A percentile compares a stretch with the other conserved stretches of the same genome.
phyloP scores from a whole-genome alignment of 441 rosid species.

The Jatropha multifida region DNA sequence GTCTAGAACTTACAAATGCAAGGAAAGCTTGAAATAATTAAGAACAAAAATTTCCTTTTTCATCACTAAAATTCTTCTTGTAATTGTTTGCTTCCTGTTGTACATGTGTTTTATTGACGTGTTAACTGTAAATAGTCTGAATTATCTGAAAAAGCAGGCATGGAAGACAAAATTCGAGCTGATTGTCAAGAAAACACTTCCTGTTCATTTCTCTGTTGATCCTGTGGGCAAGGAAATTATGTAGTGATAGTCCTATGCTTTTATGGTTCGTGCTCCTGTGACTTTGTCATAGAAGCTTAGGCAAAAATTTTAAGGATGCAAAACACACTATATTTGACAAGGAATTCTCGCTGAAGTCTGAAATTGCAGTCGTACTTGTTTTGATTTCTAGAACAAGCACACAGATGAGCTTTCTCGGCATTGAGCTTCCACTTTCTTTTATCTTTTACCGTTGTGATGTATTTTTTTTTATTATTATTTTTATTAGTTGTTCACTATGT shows the following conservation, averaged over 20 bases:
- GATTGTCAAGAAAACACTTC: conserved; percentile 44
- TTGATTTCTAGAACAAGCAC: conserved; percentile 15
- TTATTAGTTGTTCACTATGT: neutral
- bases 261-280: conserved; percentile 8
- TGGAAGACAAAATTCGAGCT: conserved; percentile 67
- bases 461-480: neutral
- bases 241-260: conserved; percentile 38
- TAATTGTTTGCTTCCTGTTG: conserved; percentile 2
- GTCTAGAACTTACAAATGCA: neutral
- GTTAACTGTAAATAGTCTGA: conserved; percentile 6
- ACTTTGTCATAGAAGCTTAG: conserved; percentile 13
- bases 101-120: neutral
- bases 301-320: neutral
- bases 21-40: neutral
- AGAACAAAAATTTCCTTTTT: neutral
- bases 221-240: conserved; percentile 84
- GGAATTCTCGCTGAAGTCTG: conserved; percentile 7
- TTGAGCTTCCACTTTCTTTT: neutral
- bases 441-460: neutral
- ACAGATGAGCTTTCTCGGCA: conserved; percentile 4
- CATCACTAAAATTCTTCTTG: neutral
- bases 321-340: neutral
- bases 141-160: conserved; percentile 45
- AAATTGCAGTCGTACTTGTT: neutral
- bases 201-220: conserved; percentile 68